Conservation (phyloP, 73 alveolate species). For the Breviolum minutum region DNA sequence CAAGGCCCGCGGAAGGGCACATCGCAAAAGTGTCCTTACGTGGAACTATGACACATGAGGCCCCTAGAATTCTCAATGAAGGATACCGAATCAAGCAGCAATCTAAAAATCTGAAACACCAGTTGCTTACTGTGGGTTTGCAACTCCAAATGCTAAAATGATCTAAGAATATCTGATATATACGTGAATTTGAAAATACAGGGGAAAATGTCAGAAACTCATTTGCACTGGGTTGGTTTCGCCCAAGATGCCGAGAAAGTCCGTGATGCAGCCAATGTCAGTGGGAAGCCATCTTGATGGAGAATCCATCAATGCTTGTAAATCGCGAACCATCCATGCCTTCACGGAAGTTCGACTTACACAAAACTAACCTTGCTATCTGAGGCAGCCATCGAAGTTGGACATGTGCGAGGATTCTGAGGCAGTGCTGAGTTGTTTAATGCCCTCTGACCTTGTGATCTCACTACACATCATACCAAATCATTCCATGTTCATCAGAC, state of each 20-base stretch:
- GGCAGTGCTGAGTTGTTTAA: not conserved
- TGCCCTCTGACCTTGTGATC: not conserved
- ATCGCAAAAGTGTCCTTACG: slow-evolving; percentile 54
- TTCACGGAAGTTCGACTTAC: not conserved
- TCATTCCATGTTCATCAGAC: too few species aligned
- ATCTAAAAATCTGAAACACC: too few species aligned
- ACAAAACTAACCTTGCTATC: not conserved
- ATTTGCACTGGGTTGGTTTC: too few species aligned
- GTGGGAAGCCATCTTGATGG: slow-evolving; percentile 50
- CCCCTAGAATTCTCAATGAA: not conserved
- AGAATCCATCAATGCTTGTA: slow-evolving; percentile 53
- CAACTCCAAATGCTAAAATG: too few species aligned
- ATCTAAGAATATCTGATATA: too few species aligned
- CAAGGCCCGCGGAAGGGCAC: slow-evolving; percentile 65
- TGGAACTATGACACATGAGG: not conserved
- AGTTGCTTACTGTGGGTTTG: too few species aligned
- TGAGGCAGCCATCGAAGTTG: not conserved
- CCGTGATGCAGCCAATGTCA: slow-evolving; percentile 67
- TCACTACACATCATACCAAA: too few species aligned
- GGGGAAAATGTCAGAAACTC: too few species aligned
- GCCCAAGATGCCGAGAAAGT: slow-evolving; percentile 19
- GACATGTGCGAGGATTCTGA: not conserved
- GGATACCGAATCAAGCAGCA: too few species aligned
- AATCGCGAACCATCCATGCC: slow-evolving; percentile 60
- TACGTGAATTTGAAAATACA: too few species aligned